Conservation (phyloP, 495 filamentous ascomycete genomes). For the Neurospora tetrasperma region DNA sequence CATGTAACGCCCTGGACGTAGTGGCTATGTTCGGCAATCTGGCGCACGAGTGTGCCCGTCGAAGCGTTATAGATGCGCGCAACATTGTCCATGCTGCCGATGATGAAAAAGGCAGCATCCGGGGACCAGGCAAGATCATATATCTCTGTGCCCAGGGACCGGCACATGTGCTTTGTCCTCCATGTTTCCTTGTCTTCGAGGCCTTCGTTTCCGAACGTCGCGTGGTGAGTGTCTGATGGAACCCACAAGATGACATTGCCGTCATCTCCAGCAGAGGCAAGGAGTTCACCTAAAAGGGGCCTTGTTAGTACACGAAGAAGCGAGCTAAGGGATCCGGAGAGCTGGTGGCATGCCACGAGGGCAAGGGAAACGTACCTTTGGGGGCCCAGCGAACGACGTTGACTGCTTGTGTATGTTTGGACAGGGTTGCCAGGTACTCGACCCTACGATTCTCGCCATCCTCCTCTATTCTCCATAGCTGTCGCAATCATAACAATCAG, state of each 20-base stretch:
- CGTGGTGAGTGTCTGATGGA: conserved; percentile 58
- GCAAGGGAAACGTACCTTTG: conserved; percentile 48
- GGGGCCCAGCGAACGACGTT: conserved; percentile 97
- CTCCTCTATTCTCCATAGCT: conserved; percentile 85
- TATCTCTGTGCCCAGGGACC: conserved; percentile 84
- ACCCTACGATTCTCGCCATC: conserved; percentile 82
- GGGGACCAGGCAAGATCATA: conserved; percentile 98
- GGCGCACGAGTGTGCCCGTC: conserved; percentile 80
- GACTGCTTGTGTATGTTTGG: conserved; percentile 92
- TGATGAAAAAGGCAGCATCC: conserved; percentile 92
- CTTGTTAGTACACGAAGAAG: conserved; percentile 14
- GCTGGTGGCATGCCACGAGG: neutral
- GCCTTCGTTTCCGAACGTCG: conserved; percentile 67
- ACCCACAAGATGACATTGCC: conserved; percentile 96
- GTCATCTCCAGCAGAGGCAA: conserved; percentile 92
- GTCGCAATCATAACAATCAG: conserved; percentile 7
- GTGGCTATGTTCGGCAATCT: conserved; percentile 98
- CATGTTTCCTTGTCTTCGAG: conserved; percentile 94
- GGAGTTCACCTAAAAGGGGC: conserved; percentile 61
- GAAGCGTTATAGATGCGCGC: conserved; percentile 93
- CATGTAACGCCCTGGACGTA: conserved; percentile 98
- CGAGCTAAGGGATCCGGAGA: neutral
- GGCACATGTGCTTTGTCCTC: conserved; percentile 95
- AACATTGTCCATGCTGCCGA: conserved; percentile 98
- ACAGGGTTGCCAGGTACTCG: conserved; percentile 79